Evolutionary conservation across 331 rosid genomes (phyloP), one percentile per base, ranked within the genome.

Genomic region (Stylosanthes scabra): DNA sequence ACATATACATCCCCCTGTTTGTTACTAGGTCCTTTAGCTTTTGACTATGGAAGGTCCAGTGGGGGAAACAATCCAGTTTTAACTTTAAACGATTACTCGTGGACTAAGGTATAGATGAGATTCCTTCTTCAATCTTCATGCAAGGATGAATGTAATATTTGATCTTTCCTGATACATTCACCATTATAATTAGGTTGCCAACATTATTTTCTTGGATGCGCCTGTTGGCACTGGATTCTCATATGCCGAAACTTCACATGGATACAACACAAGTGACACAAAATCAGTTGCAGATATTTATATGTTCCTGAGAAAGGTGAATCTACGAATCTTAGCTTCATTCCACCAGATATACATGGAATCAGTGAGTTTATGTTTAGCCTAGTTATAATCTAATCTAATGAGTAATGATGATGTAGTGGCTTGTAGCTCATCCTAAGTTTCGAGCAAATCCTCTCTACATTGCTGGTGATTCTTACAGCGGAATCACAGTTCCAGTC

Each of bases 181-280:
- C 25, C 25, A 20, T 40, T 66, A 34, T 34, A 34, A 34, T 1
- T 69, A 83, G 92, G 74, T 54, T 68, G 82, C 83, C 41, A 85
- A 72, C 76, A 70, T 85, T 54, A 37, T 85, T 14, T 88, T 75
- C 68, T 12, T 85, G 68, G 92, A 83, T 56, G 78, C 82, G 25
- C 86, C 92, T 0, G 89, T 76, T 9, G 89, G 88, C 0, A 74
- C 86, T 49, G 92, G 89, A 41, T 88, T 88, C 69, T 88, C 89
- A 6, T 88, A 88, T 74, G 79, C 80, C 12, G 31, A 84, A 83
- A 67, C 70, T 34, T 15, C 51, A 52, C 8, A 27, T 16, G 80
- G 55, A 75, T 75, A 75, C 74, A 57, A 46, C 54, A 66, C 52
- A 11, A 66, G 68, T 57, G 80, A 58, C 63, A 34, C 68, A 34